Percentiles rank a stretch among this genome's conserved stretches.
Evolutionary conservation across 2,329 filamentous ascomycete genomes (phyloP).

Genomic region (Cordyceps cateniannulata): DNA sequence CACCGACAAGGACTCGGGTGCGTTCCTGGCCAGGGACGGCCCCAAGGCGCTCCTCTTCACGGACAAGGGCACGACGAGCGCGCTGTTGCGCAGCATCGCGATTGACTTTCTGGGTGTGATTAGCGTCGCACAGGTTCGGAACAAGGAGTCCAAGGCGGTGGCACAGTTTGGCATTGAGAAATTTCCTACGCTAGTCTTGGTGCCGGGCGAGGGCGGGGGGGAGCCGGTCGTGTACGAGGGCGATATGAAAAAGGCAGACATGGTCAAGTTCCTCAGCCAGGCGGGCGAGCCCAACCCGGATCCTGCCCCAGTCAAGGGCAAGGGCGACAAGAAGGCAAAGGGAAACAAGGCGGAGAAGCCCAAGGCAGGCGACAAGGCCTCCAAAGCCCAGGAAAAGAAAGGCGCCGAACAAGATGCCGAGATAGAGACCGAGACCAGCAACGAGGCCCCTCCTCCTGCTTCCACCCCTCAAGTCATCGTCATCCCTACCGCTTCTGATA

Average conservation of each 20-base stretch:
- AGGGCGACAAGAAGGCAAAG: constrained; percentile 33
- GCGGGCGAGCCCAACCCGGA: constrained; percentile 74
- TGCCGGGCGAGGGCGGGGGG: constrained; percentile 64
- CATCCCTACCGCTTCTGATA: constrained; percentile 58
- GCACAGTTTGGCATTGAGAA: constrained; percentile 68
- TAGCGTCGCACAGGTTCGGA: constrained; percentile 72
- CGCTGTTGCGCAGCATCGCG: constrained; percentile 74
- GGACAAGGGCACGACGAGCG: constrained; percentile 82
- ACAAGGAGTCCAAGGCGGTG: constrained; percentile 68
- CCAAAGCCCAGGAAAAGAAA: constrained; percentile 6
- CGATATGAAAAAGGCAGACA: constrained; percentile 75
- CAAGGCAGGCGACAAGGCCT: constrained; percentile 32
- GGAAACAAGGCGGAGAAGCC: constrained; percentile 32
- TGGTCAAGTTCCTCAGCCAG: constrained; percentile 78
- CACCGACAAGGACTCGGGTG: constrained; percentile 70
- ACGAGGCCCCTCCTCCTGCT: constrained; percentile 18
- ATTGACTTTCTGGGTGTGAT: constrained; percentile 85
- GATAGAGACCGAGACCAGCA: constrained; percentile 25
- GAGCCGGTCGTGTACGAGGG: constrained; percentile 71
- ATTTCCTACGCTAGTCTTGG: constrained; percentile 74
- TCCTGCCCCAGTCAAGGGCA: constrained; percentile 41
- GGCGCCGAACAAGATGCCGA: constrained; percentile 17
- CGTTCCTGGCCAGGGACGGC: constrained; percentile 62
- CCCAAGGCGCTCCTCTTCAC: constrained; percentile 90
- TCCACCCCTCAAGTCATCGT: constrained; percentile 41